Base-by-base conservation (phyloP, 2,329 filamentous ascomycete genomes). In the Fusarium sp. region DNA sequence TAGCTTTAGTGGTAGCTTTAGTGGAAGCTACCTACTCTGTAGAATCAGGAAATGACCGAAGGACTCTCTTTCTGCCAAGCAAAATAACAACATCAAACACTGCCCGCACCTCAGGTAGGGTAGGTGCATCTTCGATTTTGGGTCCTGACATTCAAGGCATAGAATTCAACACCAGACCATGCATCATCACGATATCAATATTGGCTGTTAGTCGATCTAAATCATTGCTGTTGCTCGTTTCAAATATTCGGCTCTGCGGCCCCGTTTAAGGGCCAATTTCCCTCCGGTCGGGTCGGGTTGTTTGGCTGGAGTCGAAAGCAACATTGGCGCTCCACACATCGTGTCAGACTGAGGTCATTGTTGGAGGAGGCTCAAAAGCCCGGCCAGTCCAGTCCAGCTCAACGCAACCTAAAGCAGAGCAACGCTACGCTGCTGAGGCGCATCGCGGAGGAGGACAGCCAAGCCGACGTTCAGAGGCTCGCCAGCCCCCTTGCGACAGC, bases 291-390 rank as follows among this genome's bases (percentile, higher is more conserved):
- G 67, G 71, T 74, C 62, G 36, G 51, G 60, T 69, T 39, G 35
- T 31, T 55, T 74, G 56, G 64, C 42, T 74, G 63, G 71, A 72
- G 63, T 58, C 38, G 63, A 61, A 75, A 52, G 58, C 54, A 45
- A 68, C 64, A 67, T 70, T 66, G 26, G 55, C 55, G 61, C 65
- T 76, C 72, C 72, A 76, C 77, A 61, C 65, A 66, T 68, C 73
- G 68, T 75, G 73, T 77, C 75, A 77, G 75, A 70, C 66, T 74
- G 74, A 78, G 75, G 72, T 77, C 72, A 78, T 74, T 64, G 74
- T 38, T 73, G 22, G 47, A 70, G 47, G 70, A 71, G 76, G 61
- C 68, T 76, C 68, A 77, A 72, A 67, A 63, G 49, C 63, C 72
- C 52, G 61, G 65, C 56, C 62, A 65, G 70, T 62, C 52, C 41